These are phyloP conservation scores for Pseudocercospora crystallina DNA, from an alignment of 2,329 filamentous ascomycete species.

Conservation along the genomic window DNA sequence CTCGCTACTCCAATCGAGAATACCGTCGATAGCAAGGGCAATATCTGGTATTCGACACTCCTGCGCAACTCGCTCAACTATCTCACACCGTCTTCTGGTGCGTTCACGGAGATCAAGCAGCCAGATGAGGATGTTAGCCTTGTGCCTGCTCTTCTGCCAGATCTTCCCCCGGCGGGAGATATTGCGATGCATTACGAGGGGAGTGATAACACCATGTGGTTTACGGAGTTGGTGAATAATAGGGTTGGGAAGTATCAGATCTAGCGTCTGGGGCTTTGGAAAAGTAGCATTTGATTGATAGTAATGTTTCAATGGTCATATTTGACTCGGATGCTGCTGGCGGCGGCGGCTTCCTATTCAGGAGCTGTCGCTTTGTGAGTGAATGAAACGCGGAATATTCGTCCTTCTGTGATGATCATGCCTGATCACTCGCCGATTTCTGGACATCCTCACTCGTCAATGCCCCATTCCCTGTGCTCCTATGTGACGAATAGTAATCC, in stretches of 20 bases:
- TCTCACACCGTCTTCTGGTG: conserved; percentile 19
- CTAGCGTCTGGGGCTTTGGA: neutral
- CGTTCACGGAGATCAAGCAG: conserved; percentile 21
- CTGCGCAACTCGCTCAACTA: conserved; percentile 24
- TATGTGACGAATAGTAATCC: too few species aligned
- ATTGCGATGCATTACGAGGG: conserved; percentile 23
- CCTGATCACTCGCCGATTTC: too few species aligned
- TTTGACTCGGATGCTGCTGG: too few species aligned
- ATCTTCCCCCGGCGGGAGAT: conserved; percentile 20
- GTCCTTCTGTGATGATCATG: too few species aligned
- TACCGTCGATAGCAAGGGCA: conserved; percentile 21
- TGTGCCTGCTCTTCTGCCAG: conserved; percentile 15
- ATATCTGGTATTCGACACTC: conserved; percentile 24
- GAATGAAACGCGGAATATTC: too few species aligned
- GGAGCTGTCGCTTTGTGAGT: too few species aligned
- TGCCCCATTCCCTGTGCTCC: too few species aligned
- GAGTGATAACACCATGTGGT: conserved; percentile 21
- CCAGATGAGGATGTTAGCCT: conserved; percentile 14
- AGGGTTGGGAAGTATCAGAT: conserved; percentile 21
- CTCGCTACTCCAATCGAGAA: conserved; percentile 21
- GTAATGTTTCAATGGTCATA: neutral
- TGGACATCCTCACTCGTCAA: too few species aligned
- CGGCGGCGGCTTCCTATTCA: too few species aligned
- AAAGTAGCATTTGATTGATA: too few species aligned
- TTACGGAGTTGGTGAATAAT: conserved; percentile 22